Percentiles rank a stretch among this genome's conserved stretches.
Conservation (phyloP, 164 flowering plant species). For the Dillenia suffruticosa region DNA sequence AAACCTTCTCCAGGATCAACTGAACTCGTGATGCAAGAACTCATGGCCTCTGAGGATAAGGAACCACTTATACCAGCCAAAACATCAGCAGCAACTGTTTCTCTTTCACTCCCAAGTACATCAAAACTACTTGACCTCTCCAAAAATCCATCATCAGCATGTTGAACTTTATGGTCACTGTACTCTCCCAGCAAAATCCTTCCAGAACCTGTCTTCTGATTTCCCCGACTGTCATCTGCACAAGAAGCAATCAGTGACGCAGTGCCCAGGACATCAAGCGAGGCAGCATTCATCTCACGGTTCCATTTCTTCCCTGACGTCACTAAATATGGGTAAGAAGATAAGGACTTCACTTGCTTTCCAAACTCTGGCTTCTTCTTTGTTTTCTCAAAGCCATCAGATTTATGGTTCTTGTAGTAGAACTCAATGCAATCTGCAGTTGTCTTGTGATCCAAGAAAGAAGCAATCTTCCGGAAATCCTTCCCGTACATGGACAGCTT, state of each 20-base stretch:
- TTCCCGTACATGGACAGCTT: conserved; percentile 68
- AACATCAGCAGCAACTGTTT: conserved; percentile 78
- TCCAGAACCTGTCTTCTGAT: conserved; percentile 20
- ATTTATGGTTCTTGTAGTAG: conserved; percentile 95
- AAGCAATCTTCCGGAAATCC: conserved; percentile 81
- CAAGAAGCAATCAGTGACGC: conserved; percentile 67
- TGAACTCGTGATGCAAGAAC: conserved; percentile 83
- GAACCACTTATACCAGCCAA: conserved; percentile 88
- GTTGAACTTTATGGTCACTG: conserved; percentile 12
- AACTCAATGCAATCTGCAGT: conserved; percentile 95
- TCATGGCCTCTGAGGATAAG: conserved; percentile 83
- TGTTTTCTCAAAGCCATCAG: conserved; percentile 62
- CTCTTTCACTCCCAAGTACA: conserved; percentile 46
- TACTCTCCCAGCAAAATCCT: conserved; percentile 25
- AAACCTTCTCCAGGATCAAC: conserved; percentile 59
- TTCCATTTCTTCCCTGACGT: conserved; percentile 71
- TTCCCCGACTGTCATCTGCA: conserved; percentile 30
- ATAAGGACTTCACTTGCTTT: conserved; percentile 40
- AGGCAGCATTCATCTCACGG: conserved; percentile 61
- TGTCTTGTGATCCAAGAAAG: conserved; percentile 79
- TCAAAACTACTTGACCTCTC: conserved; percentile 38
- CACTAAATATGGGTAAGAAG: conserved; percentile 52
- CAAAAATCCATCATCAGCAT: conserved; percentile 20
- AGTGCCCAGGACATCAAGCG: conserved; percentile 80
- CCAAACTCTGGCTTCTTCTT: conserved; percentile 43